Base-by-base conservation (phyloP, 1,139 yeast species). In the Geotrichum macrosporum region DNA sequence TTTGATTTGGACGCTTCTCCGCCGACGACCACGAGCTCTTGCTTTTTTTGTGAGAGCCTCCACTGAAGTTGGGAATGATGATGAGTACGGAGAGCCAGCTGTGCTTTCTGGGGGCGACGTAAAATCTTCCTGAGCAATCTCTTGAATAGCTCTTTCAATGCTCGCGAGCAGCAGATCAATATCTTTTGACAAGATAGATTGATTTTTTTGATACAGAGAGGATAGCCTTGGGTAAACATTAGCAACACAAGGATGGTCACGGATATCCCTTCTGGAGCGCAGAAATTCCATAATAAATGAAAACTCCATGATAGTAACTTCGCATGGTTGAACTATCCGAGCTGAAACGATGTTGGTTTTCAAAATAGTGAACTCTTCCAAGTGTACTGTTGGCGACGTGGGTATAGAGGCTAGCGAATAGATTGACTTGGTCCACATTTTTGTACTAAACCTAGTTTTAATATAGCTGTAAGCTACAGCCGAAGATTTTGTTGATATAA, bases 361-460 rank as follows among this genome's bases (percentile, higher is more conserved):
- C 12, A 46, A 19, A 16, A 46, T 27, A 13, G 19, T 3, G 18
- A 46, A 41, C 29, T 46, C 45, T 21, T 40, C 45, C 10, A 41
- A 20, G 13, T 46, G 31, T 18, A 26, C 34, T 8, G 45, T 24
- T 12, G 40, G 41, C 9, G 35, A 33, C 18, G 45, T 46, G 4
- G 49, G 49, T 12, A 46, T 41, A 19, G 49, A 40, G 10, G 45
- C 40, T 45, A 46, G 40, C 16, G 44, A 42, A 32, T 41, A 41
- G 18, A 46, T 41, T 13, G 49, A 33, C 20, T 41, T 35, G 5
- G 49, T 46, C 49, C 49, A 46, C 8, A 46, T 41, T 34, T 46
- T 46, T 6, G 49, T 35, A 26, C 35, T 35, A 24, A 46, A 46
- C 15, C 49, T 20, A 12, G 39, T 41, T 33, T 46, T 32, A 21